Evolutionary conservation across 257 asterid species (phyloP).

Genomic region (Leptodermis oblonga): DNA sequence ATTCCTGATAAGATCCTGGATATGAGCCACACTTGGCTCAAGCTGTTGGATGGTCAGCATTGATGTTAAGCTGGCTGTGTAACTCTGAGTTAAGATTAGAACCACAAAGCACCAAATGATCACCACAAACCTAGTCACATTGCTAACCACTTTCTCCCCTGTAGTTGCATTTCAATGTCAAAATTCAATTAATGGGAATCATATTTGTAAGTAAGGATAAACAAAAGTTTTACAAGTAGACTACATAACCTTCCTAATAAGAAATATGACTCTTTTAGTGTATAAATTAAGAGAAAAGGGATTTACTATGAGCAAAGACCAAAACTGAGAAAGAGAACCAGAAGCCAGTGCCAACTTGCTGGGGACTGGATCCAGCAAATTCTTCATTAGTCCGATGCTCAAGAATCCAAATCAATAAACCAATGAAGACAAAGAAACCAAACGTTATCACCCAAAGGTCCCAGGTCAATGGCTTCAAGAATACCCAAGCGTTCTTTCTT

Average conservation of each 20-base stretch:
- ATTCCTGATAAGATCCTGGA: slow-evolving; percentile 27
- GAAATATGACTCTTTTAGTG: too few species aligned
- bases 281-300: too few species aligned
- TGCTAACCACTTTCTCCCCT: slow-evolving; percentile 42
- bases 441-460: slow-evolving; percentile 43
- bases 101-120: too few species aligned
- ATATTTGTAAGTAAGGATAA: not conserved
- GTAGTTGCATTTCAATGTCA: not conserved
- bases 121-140: too few species aligned
- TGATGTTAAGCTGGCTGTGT: too few species aligned
- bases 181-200: not conserved
- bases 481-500: too few species aligned
- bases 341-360: too few species aligned
- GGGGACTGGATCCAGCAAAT: too few species aligned
- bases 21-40: slow-evolving; percentile 38
- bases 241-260: not conserved
- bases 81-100: too few species aligned
- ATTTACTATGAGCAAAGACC: too few species aligned
- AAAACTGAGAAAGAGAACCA: too few species aligned
- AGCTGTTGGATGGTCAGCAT: too few species aligned
- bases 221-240: not conserved
- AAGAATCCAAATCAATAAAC: slow-evolving; percentile 47
- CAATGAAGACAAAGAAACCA: slow-evolving; percentile 37
- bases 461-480: slow-evolving; percentile 51
- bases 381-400: slow-evolving; percentile 40